These are phyloP conservation scores for Colletotrichum cordylinicola DNA, from an alignment of 2,329 filamentous ascomycete genomes.

Conservation along the genomic window DNA sequence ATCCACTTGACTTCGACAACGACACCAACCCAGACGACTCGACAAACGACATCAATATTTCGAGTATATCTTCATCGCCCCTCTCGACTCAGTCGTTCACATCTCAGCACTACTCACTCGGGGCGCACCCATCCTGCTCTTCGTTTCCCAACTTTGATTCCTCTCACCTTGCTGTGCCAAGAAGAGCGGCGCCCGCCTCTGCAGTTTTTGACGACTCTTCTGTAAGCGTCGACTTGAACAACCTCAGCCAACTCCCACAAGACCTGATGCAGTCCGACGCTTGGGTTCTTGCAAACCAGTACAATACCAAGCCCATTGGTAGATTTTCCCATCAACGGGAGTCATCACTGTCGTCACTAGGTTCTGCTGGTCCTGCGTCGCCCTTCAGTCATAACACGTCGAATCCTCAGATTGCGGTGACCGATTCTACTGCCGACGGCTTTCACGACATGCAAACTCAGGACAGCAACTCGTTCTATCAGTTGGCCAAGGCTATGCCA, in stretches of 20 bases:
- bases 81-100: constrained; percentile 14
- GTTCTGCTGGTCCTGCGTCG: constrained; percentile 65
- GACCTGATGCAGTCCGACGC: constrained; percentile 48
- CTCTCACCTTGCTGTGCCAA: neutral
- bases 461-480: constrained; percentile 49
- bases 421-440: constrained; percentile 52
- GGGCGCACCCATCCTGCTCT: constrained; percentile 22
- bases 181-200: neutral
- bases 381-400: constrained; percentile 61
- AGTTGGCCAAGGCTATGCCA: constrained; percentile 50
- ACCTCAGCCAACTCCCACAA: neutral
- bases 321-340: constrained; percentile 61
- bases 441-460: constrained; percentile 47
- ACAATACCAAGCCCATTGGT: constrained; percentile 40
- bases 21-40: constrained; percentile 2
- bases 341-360: constrained; percentile 65
- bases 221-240: neutral
- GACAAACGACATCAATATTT: neutral
- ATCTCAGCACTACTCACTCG: constrained; percentile 30
- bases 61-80: constrained; percentile 15
- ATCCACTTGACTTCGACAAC: constrained; percentile 4
- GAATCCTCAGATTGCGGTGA: constrained; percentile 64
- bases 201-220: constrained; percentile 5
- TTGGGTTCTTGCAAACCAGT: constrained; percentile 43
- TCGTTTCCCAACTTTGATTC: neutral